These are phyloP conservation scores for Brassica carinata DNA, from an alignment of 345 rosid genomes.

Conservation along the genomic window DNA sequence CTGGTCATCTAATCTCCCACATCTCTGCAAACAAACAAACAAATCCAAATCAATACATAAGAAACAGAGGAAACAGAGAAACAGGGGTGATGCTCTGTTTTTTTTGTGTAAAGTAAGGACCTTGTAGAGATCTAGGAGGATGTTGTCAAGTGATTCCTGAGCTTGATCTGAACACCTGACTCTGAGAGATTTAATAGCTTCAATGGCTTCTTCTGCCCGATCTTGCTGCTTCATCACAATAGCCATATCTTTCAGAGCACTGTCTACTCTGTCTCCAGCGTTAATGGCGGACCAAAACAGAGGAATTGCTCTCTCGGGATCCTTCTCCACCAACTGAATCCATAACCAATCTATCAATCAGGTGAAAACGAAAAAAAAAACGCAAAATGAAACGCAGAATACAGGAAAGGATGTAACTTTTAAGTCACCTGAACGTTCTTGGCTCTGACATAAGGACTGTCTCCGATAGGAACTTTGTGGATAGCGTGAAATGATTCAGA, in stretches of 20 bases:
- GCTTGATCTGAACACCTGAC: conserved; percentile 88
- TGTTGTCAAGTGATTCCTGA: conserved; percentile 91
- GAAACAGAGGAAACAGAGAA: neutral
- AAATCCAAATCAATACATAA: neutral
- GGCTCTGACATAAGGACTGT: conserved; percentile 88
- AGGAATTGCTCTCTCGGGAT: conserved; percentile 88
- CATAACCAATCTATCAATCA: conserved; percentile 16
- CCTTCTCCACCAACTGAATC: conserved; percentile 81
- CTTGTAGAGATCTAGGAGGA: conserved; percentile 92
- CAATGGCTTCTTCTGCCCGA: conserved; percentile 92
- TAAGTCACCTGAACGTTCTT: conserved; percentile 80
- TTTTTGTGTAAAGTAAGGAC: conserved; percentile 37
- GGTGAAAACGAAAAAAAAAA: neutral
- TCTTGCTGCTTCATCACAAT: conserved; percentile 98
- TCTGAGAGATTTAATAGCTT: conserved; percentile 86
- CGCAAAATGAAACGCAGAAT: neutral
- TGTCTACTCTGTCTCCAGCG: conserved; percentile 92
- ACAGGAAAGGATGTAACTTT: neutral
- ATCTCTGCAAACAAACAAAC: conserved; percentile 55
- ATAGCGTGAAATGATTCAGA: conserved; percentile 90
- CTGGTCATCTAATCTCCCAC: conserved; percentile 92
- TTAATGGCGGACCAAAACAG: conserved; percentile 95
- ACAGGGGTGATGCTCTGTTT: neutral
- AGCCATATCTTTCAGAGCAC: conserved; percentile 96
- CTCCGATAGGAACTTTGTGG: conserved; percentile 93